phyloP scores from a whole-genome alignment of 2,329 filamentous ascomycete genomes.

The Cytospora mali region DNA sequence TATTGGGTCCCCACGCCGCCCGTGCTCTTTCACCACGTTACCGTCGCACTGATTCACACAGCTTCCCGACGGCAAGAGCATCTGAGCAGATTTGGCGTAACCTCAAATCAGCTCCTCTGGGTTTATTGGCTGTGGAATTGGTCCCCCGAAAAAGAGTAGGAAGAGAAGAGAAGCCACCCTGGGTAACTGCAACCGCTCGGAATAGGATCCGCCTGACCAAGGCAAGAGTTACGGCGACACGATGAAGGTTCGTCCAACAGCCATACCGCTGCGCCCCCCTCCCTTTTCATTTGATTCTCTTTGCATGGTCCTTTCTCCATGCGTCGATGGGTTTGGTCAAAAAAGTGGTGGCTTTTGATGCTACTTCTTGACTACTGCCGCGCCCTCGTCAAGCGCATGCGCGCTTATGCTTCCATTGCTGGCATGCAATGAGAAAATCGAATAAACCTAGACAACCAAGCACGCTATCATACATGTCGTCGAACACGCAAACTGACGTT shows the following conservation, averaged over 20 bases:
- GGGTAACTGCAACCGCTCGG: conserved; percentile 20
- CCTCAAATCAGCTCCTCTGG: conserved; percentile 1
- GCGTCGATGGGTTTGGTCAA: neutral
- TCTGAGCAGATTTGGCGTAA: conserved; percentile 22
- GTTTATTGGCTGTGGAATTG: conserved; percentile 18
- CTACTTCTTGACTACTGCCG: neutral
- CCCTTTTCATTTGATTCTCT: neutral
- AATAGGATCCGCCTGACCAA: conserved; percentile 6
- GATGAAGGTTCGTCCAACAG: conserved; percentile 24
- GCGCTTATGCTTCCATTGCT: neutral
- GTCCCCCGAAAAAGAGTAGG: neutral
- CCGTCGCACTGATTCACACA: conserved; percentile 24
- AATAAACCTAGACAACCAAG: conserved; percentile 2
- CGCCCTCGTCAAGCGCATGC: neutral
- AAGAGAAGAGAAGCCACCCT: conserved; percentile 2
- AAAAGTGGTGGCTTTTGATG: neutral
- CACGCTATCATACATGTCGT: conserved; percentile 14
- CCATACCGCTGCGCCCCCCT: conserved; percentile 1
- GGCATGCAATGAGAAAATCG: conserved; percentile 19
- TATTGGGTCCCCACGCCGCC: conserved; percentile 5
- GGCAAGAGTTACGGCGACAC: conserved; percentile 20
- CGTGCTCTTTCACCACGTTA: conserved; percentile 8
- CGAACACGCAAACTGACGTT: conserved; percentile 41
- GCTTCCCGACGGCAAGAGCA: conserved; percentile 25
- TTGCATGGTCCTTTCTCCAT: neutral